phyloP scores from a whole-genome alignment of 306 rosid species.

The Quillaja saponaria region DNA sequence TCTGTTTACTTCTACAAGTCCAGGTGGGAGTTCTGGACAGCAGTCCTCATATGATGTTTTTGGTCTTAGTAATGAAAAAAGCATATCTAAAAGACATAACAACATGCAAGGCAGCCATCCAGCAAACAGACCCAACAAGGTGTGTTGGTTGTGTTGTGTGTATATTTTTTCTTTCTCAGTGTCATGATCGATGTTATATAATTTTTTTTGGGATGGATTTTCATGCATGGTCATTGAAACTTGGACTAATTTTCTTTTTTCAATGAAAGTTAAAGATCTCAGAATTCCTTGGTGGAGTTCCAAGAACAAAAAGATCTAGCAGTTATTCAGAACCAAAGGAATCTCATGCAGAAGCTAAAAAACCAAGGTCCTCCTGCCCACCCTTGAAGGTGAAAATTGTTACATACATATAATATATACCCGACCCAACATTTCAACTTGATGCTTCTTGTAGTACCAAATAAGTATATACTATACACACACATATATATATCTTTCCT shows the following conservation, averaged over 20 bases:
- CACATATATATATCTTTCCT: neutral
- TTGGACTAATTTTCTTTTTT: neutral
- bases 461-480: neutral
- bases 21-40: slow-evolving; percentile 7
- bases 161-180: slow-evolving; percentile 2
- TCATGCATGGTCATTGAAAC: too few relatives aligned
- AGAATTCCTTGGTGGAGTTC: slow-evolving; percentile 2
- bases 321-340: slow-evolving; percentile 26
- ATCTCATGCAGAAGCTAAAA: slow-evolving; percentile 35
- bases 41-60: slow-evolving; percentile 24
- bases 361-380: slow-evolving; percentile 41
- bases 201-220: too few relatives aligned
- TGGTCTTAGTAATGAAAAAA: slow-evolving; percentile 24
- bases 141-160: slow-evolving; percentile 2
- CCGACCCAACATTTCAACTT: too few relatives aligned
- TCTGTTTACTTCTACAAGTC: slow-evolving; percentile 30
- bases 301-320: slow-evolving; percentile 30
- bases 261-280: neutral
- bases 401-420: too few relatives aligned
- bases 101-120: slow-evolving; percentile 38
- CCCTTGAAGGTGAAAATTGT: slow-evolving; percentile 37
- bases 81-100: slow-evolving; percentile 27
- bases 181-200: neutral
- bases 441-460: too few relatives aligned
- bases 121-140: slow-evolving; percentile 51